These are phyloP conservation scores for Firmiana major DNA, from an alignment of 345 rosid genomes.

Conservation along the genomic window DNA sequence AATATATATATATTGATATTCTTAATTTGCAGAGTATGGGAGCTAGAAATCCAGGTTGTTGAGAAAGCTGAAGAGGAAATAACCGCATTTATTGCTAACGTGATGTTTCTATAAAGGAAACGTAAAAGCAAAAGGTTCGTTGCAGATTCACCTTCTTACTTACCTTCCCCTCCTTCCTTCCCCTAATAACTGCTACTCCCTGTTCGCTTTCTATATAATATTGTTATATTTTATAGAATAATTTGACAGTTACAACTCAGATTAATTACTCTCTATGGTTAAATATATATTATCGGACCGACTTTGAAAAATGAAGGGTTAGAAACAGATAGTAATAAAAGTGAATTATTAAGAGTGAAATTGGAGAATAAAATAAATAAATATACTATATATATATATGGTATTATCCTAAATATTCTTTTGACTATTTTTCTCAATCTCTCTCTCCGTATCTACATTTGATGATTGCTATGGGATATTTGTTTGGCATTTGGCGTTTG, in stretches of 20 bases:
- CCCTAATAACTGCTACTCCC: background rate
- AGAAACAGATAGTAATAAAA: too few relatives aligned
- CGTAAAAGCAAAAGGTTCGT: conserved; percentile 25
- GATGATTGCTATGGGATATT: background rate
- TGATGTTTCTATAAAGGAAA: conserved; percentile 9
- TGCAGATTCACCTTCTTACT: background rate
- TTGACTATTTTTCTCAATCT: background rate
- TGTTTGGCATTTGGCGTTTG: conserved; percentile 9
- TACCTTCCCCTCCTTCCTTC: background rate
- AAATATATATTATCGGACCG: too few relatives aligned
- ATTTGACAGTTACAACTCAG: too few relatives aligned
- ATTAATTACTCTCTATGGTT: too few relatives aligned
- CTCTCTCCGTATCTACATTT: background rate
- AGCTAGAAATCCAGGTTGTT: conserved; percentile 15
- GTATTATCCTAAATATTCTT: too few relatives aligned
- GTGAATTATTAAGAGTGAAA: too few relatives aligned
- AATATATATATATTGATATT: background rate
- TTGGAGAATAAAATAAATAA: too few relatives aligned
- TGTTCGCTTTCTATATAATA: background rate
- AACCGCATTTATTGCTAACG: conserved; percentile 17
- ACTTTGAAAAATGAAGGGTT: too few relatives aligned
- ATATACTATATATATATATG: too few relatives aligned
- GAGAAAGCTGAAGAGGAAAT: conserved; percentile 10
- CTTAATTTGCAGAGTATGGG: conserved; percentile 14
- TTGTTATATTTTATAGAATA: too few relatives aligned